Percentiles rank a stretch among this genome's conserved stretches.
phyloP scores from a whole-genome alignment of 2,329 filamentous ascomycete species.

The Rhynchosporium agropyri region DNA sequence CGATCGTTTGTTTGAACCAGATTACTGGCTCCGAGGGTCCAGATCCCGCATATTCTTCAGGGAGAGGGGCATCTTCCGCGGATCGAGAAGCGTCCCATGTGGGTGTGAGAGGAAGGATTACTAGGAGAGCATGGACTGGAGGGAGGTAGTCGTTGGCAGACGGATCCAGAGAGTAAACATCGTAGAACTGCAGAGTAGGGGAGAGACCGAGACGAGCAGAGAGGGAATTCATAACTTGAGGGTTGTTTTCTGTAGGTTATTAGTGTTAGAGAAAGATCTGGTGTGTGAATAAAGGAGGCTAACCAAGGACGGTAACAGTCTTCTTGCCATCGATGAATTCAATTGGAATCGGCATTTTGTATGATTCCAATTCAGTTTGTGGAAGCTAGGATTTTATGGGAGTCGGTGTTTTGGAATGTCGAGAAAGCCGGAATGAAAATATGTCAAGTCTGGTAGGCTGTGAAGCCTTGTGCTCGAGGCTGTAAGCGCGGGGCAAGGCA shows the following conservation, averaged over 20 bases:
- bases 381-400: not conserved
- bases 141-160: slow-evolving; percentile 85
- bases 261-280: slow-evolving; percentile 6
- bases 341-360: slow-evolving; percentile 32
- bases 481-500: slow-evolving; percentile 9
- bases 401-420: not conserved
- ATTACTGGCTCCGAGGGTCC: slow-evolving; percentile 75
- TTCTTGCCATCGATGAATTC: slow-evolving; percentile 32
- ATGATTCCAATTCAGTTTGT: not conserved
- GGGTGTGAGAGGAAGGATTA: slow-evolving; percentile 85
- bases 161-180: slow-evolving; percentile 89
- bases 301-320: slow-evolving; percentile 36
- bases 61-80: slow-evolving; percentile 67
- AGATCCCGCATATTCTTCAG: slow-evolving; percentile 64
- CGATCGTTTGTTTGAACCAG: slow-evolving; percentile 95
- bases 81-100: slow-evolving; percentile 77
- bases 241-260: slow-evolving; percentile 60
- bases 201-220: slow-evolving; percentile 84
- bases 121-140: slow-evolving; percentile 82
- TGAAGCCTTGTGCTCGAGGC: slow-evolving; percentile 1
- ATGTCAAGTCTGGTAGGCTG: not conserved
- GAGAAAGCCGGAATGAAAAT: not conserved
- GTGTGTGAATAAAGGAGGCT: not conserved
- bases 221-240: slow-evolving; percentile 82
- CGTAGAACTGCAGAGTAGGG: slow-evolving; percentile 76